A percentile compares a stretch with the other conserved stretches of the same genome.
phyloP scores from a whole-genome alignment of 2,329 filamentous ascomycete species.

The Setomelanomma holmii region DNA sequence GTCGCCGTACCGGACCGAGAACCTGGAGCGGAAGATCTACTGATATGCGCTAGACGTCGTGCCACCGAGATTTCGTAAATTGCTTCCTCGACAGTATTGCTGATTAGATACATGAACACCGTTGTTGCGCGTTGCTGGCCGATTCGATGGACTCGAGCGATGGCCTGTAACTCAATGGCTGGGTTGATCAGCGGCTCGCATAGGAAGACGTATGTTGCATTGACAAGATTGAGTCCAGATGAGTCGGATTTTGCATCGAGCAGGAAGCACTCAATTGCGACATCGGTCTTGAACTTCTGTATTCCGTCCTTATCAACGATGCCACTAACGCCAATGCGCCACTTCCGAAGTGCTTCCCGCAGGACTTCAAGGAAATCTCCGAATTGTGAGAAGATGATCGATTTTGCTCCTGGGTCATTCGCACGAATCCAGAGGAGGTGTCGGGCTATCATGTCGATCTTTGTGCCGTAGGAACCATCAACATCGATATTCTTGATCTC shows the following conservation, averaged over 20 bases:
- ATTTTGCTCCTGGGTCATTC: slow-evolving; percentile 85
- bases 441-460: slow-evolving; percentile 75
- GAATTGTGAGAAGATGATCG: slow-evolving; percentile 94
- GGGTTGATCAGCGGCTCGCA: slow-evolving; percentile 95
- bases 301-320: slow-evolving; percentile 75
- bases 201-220: slow-evolving; percentile 91
- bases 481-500: slow-evolving; percentile 86
- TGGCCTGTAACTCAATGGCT: slow-evolving; percentile 91
- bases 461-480: slow-evolving; percentile 79
- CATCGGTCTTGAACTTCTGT: slow-evolving; percentile 76
- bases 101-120: slow-evolving; percentile 94
- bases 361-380: slow-evolving; percentile 80
- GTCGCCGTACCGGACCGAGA: slow-evolving; percentile 32
- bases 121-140: slow-evolving; percentile 88
- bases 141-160: slow-evolving; percentile 93
- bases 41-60: slow-evolving; percentile 79
- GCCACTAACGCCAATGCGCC: slow-evolving; percentile 75
- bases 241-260: slow-evolving; percentile 89
- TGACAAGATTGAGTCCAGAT: slow-evolving; percentile 88
- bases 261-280: slow-evolving; percentile 79
- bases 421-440: slow-evolving; percentile 87
- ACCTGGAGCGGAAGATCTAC: slow-evolving; percentile 12
- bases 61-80: slow-evolving; percentile 87
- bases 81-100: slow-evolving; percentile 87
- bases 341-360: slow-evolving; percentile 70